Percentiles rank a stretch among this genome's conserved stretches.
Evolutionary conservation across 139 green algal genomes (phyloP).

Genomic region (Tetratostichococcus sp.): DNA sequence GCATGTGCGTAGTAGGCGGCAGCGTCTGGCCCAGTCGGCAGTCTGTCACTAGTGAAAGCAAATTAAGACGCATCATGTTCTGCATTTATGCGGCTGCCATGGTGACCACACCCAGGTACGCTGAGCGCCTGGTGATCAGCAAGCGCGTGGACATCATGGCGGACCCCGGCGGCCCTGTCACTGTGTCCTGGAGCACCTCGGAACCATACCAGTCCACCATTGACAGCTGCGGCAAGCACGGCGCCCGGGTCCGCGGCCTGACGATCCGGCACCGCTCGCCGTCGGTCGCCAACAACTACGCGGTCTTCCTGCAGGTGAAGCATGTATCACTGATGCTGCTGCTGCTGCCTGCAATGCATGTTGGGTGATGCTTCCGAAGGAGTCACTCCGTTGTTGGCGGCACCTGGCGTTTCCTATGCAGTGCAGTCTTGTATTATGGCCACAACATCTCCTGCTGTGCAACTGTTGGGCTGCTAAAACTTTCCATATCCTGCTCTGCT

Average conservation of each 20-base stretch:
- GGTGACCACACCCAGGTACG: neutral
- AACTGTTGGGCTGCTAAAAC: conserved; percentile 4
- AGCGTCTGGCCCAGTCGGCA: no score
- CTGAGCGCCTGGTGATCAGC: neutral
- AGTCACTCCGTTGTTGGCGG: no score
- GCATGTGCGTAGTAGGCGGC: neutral
- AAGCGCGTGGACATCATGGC: neutral
- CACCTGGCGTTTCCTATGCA: no score
- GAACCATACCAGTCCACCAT: neutral
- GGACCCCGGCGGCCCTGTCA: neutral
- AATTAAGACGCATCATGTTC: no score
- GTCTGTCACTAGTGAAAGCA: no score
- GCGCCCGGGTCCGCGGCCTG: conserved; percentile 17
- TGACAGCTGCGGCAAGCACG: neutral
- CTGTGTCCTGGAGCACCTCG: neutral
- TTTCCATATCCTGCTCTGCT: no score
- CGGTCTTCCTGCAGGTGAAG: conserved; percentile 22
- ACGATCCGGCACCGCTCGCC: conserved; percentile 32
- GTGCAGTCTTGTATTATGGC: no score
- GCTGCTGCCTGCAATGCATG: no score
- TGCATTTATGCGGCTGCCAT: no score
- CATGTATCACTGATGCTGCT: no score
- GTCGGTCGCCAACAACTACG: conserved; percentile 55
- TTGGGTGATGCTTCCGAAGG: no score
- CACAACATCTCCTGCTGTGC: no score